Base-by-base conservation (phyloP, 1,284 basidiomycete species). In the Porogramme epimiltina region DNA sequence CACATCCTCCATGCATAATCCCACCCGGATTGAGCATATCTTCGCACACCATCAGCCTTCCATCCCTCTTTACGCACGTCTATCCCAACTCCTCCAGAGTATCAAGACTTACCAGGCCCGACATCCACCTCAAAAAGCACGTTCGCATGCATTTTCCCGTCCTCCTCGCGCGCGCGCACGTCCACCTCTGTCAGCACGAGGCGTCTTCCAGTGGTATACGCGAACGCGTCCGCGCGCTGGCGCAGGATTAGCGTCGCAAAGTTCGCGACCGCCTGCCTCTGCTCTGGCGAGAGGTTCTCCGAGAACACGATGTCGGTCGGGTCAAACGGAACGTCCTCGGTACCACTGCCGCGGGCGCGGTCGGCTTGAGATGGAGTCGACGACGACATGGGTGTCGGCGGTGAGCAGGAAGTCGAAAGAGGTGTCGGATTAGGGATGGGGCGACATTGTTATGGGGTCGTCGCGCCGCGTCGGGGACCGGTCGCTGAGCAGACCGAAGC, bases 11-110 rank as follows among this genome's bases (percentile, higher is more conserved):
- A 22, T 49, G 47, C 23, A 61, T 23, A 15, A 43, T 48, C 13
- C 23, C 23, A 5, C 10, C 51, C 3, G 49, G 37, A 23, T 57
- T 57, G 39, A 53, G 42, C 55, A 57, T 57, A 24, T 57, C 55
- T 56, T 38, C 20, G 9, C 13, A 36, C 33, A 25, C 23, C n/a
- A 33, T 31, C 38, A 24, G 28, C 28, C 9, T 11, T 31, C 25
- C 40, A 20, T 19, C 11, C 2, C 25, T 45, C 16, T 20, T 6
- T 23, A 13, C 4, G 3, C 25, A 24, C 4, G 19, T 19, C 2
- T 19, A 28, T 4, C n/a, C n/a, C n/a, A n/a, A n/a, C n/a, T n/a
- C n/a, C n/a, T n/a, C n/a, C n/a, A n/a, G n/a, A 31, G 28, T 31
- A 31, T 6, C 28, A 37, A n/a, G n/a, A 49, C 51, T 15, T n/a